Evolutionary conservation across 192 early-diverging fungal genomes (phyloP).

Genomic region (Podila clonocystis): DNA sequence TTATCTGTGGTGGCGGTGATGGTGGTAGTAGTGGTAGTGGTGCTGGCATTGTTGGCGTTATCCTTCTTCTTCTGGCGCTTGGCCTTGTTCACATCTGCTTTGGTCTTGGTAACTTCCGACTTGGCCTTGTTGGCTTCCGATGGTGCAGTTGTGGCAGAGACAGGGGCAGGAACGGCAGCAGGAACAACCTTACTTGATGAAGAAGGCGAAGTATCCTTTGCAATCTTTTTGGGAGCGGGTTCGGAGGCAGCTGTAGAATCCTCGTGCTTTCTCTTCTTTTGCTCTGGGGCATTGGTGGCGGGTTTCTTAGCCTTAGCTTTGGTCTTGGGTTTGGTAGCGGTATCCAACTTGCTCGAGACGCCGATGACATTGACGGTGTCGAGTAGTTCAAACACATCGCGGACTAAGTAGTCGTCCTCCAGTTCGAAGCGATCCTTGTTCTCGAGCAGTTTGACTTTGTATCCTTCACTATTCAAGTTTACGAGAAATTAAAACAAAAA

Average conservation of each 20-base stretch:
- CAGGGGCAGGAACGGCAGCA: not conserved
- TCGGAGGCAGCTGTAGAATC: not conserved
- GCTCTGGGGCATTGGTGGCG: not conserved
- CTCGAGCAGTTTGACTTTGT: slow-evolving; percentile 2
- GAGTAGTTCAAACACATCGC: not conserved
- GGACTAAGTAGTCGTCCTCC: slow-evolving; percentile 5
- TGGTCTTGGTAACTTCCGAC: not conserved
- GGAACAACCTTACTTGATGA: too few species aligned
- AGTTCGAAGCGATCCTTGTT: slow-evolving; percentile 5
- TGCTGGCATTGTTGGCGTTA: not conserved
- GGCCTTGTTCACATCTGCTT: not conserved
- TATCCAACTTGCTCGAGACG: not conserved
- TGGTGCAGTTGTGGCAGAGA: not conserved
- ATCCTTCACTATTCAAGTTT: not conserved
- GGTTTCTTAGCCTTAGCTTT: not conserved
- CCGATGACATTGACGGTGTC: slow-evolving; percentile 11
- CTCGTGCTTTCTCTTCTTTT: slow-evolving; percentile 1
- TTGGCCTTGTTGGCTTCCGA: not conserved
- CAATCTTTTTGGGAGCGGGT: not conserved
- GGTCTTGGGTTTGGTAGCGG: not conserved
- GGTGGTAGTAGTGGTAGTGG: not conserved
- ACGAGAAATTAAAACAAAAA: not conserved
- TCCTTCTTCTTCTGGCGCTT: not conserved
- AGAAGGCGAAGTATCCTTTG: not conserved
- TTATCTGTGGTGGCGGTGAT: not conserved